Percentiles rank a stretch among this genome's conserved stretches.
These are phyloP conservation scores for Hypoxylon sp. DNA, from an alignment of 2,329 filamentous ascomycete genomes.

Conservation along the genomic window DNA sequence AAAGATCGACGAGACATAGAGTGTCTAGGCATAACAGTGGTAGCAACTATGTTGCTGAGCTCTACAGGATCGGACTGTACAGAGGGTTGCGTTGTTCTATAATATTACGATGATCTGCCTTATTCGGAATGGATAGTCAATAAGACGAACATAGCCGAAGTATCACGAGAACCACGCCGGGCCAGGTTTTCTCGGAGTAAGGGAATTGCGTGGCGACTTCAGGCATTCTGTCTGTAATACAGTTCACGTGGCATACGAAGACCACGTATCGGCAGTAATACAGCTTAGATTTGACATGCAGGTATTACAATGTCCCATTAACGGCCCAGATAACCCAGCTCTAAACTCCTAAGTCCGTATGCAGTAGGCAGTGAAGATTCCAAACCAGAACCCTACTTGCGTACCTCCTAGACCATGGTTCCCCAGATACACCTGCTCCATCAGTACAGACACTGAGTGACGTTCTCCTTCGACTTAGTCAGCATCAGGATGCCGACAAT, in stretches of 20 bases:
- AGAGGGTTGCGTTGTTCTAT: constrained; percentile 25
- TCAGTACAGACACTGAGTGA: constrained; percentile 59
- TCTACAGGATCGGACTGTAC: not conserved
- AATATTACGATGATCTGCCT: constrained; percentile 30
- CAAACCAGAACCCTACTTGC: not conserved
- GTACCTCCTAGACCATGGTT: not conserved
- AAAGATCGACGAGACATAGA: constrained; percentile 80
- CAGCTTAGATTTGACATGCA: constrained; percentile 1
- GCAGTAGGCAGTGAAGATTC: not conserved
- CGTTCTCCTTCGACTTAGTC: constrained; percentile 59
- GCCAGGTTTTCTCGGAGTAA: constrained; percentile 17
- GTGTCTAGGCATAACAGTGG: constrained; percentile 10
- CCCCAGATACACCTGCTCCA: not conserved
- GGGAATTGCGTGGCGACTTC: constrained; percentile 14
- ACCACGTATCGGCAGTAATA: constrained; percentile 15
- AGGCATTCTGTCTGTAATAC: constrained; percentile 27
- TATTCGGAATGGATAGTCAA: constrained; percentile 44
- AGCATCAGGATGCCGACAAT: constrained; percentile 66
- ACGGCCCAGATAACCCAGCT: not conserved
- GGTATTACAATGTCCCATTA: not conserved
- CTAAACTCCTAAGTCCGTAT: constrained; percentile 6
- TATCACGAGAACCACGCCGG: constrained; percentile 11
- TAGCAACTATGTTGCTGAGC: not conserved
- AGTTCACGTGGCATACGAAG: constrained; percentile 10
- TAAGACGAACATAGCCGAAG: constrained; percentile 42